Evolutionary conservation across 805 yeast species (phyloP).

Genomic region (Suhomyces tanzawaensis): DNA sequence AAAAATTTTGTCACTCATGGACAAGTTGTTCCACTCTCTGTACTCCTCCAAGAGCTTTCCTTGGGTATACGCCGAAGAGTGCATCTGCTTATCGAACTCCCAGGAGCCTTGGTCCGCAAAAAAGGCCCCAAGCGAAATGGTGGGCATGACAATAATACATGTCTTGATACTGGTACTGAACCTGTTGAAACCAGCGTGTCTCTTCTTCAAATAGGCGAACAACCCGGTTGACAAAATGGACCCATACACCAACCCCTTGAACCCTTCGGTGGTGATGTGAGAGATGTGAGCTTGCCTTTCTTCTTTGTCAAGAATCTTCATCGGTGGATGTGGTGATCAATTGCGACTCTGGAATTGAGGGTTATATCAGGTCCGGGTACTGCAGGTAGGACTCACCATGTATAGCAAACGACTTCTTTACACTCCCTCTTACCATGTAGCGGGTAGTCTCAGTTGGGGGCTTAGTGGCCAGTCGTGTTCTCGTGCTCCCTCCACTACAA

Average conservation of each 20-base stretch:
- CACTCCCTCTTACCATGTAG: neutral
- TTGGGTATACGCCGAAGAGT: conserved; percentile 28
- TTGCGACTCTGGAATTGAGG: neutral
- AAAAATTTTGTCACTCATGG: conserved; percentile 28
- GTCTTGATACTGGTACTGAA: conserved; percentile 41
- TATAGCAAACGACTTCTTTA: neutral
- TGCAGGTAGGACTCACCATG: neutral
- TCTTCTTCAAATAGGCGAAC: conserved; percentile 29
- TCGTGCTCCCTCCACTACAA: no score
- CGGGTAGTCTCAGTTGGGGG: neutral
- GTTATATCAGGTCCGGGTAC: neutral
- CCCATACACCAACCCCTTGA: conserved; percentile 39
- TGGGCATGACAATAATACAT: conserved; percentile 38
- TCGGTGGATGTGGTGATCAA: conserved; percentile 9
- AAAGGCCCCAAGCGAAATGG: conserved; percentile 36
- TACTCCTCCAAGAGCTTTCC: conserved; percentile 32
- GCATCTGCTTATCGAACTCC: conserved; percentile 40
- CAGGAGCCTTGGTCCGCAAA: conserved; percentile 46
- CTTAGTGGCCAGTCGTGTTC: no score
- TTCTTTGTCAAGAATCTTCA: conserved; percentile 38
- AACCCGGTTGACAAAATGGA: conserved; percentile 30
- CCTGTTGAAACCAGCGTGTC: conserved; percentile 33
- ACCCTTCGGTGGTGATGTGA: conserved; percentile 34
- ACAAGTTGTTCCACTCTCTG: conserved; percentile 32
- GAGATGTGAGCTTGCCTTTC: conserved; percentile 41